Evolutionary conservation across 805 yeast genomes (phyloP), one percentile per base, ranked within the genome.

Genomic region (Metschnikowia kunwiensis): DNA sequence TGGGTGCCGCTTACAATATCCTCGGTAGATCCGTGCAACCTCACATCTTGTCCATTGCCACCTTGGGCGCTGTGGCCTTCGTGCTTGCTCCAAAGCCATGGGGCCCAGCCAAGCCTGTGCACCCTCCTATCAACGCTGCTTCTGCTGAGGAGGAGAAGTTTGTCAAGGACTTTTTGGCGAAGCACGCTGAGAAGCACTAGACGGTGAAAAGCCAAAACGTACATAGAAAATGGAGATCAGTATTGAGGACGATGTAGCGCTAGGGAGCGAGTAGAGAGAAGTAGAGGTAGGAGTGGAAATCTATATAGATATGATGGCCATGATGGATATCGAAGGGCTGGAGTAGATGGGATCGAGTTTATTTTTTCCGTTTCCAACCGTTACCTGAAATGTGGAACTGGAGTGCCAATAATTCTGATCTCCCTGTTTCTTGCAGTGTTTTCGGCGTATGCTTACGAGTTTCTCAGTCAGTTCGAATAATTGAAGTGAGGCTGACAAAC

Each of bases 91-190:
- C 93, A 59, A 83, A 86, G 63, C 86, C 89, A 63, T 80, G 82
- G 85, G 67, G 69, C 43, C 65, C 78, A 17, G 70, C 75, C 47
- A 71, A 78, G 49, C 75, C 82, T 53, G 70, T 74, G 44, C 72
- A 68, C 51, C 88, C 93, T 30, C 69, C 80, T 26, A 75, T 87
- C 61, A 76, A 78, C 47, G 95, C 95, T 47, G 63, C 78, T 38
- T 76, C 88, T 33, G 79, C 87, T 51, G 97, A 87, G 57, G 97
- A 89, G 71, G 95, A 86, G 64, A 80, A 82, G 63, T 89, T 84
- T 70, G 82, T 89, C 55, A 57, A 62, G 55, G 51, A 72, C 67
- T 60, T 84, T 80, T 54, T 88, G 77, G 73, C 70, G 79, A 65
- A 68, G 65, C 51, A 73, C 63, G 34, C 39, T 20, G 47, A 47